Conservation (phyloP, 2,329 filamentous ascomycete species). For the Pseudogymnoascus sp. region DNA sequence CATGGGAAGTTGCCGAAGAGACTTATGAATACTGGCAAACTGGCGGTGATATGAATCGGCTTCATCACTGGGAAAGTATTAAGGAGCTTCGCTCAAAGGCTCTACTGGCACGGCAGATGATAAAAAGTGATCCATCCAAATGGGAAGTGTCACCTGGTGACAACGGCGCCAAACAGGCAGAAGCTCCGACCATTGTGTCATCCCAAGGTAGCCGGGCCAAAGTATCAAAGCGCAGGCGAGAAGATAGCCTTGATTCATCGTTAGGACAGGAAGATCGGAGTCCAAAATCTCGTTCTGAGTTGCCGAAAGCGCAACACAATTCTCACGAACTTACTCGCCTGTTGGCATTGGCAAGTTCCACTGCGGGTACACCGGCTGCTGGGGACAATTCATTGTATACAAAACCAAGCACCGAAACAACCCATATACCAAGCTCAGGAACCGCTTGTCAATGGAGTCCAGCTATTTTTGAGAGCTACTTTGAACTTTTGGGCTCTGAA, state of each 20-base stretch:
- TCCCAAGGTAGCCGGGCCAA: not conserved
- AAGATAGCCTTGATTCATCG: constrained; percentile 1
- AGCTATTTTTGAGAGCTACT: constrained; percentile 5
- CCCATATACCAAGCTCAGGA: constrained; percentile 6
- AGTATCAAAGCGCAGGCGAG: constrained; percentile 2
- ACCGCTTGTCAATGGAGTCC: constrained; percentile 7
- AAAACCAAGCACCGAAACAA: constrained; percentile 2
- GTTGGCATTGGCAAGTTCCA: constrained; percentile 1
- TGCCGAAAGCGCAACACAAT: not conserved
- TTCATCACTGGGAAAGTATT: not conserved
- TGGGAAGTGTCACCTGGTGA: constrained; percentile 1
- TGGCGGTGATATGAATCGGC: not conserved
- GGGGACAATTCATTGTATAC: not conserved
- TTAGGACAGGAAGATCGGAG: constrained; percentile 1
- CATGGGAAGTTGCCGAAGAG: not conserved
- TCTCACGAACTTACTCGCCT: not conserved
- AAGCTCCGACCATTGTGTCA: not conserved
- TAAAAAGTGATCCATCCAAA: constrained; percentile 3
- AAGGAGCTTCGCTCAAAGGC: constrained; percentile 8
- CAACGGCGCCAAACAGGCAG: not conserved
- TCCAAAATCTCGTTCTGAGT: constrained; percentile 6
- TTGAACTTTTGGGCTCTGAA: constrained; percentile 10
- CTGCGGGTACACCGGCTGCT: constrained; percentile 3
- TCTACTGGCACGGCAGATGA: constrained; percentile 9
- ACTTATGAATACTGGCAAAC: not conserved